Base-by-base conservation (phyloP, 352 stramenopile genomes). In the Globisporangium canariense region DNA sequence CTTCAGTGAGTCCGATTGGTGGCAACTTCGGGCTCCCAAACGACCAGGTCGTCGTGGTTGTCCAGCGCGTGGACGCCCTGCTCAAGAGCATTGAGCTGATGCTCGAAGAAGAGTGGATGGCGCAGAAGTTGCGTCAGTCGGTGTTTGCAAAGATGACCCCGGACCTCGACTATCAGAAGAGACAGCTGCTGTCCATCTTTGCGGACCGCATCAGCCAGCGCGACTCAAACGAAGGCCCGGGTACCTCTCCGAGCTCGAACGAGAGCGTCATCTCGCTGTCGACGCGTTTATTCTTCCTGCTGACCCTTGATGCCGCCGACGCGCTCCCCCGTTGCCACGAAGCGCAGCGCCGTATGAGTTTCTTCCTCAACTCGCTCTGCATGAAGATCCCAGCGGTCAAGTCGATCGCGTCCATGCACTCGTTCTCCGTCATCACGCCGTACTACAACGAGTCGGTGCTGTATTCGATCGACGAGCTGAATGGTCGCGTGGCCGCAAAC, bases 391-490 rank as follows among this genome's bases (percentile, higher is more conserved):
- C 88, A n/a, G 77, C 73, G 1, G 84, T 93, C 54, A 70, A 89
- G 49, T 90, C 85, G 32, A 93, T 95, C 62, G 83, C 81, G 9
- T 84, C 88, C 13, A 96, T 96, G 86, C 76, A 91, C 46, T 96
- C 88, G 41, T 95, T 96, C 60, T 94, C 85, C 20, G 86, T 96
- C 36, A 82, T 93, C 46, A 96, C 88, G 8, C 88, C 88, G 34
- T 96, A 96, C 74, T 96, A 94, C 77, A 95, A 93, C 58, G 88
- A 96, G 68, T 84, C 86, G 2, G 88, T 96, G 38, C 60, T 96
- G 34, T 95, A 91, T 62, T 93, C 82, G 6, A 70, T 96, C 4
- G 82, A 94, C 40, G 88, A 96, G 56, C 67, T 96, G 25, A 94
- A 92, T 43, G 87, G 83, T 28, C 80, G 87, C 36, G 85, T 96